These are phyloP conservation scores for Linum lewisii DNA, from an alignment of 345 rosid species.

Conservation along the genomic window DNA sequence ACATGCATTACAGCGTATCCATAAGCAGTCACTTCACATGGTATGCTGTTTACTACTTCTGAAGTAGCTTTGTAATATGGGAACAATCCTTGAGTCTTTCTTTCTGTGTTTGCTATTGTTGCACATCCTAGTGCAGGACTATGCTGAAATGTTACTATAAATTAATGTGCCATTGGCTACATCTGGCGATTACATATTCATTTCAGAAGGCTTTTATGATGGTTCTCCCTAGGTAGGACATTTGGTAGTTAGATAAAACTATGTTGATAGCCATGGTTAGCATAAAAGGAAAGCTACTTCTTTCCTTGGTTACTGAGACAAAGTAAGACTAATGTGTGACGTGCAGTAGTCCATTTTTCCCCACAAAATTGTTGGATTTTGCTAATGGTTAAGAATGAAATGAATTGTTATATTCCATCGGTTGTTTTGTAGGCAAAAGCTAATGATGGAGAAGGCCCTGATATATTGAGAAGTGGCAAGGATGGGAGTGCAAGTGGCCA, in stretches of 20 bases:
- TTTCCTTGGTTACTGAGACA: no score
- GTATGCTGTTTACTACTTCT: slow-evolving; percentile 37
- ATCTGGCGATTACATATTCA: no score
- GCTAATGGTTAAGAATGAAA: slow-evolving; percentile 1
- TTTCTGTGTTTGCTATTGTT: neutral
- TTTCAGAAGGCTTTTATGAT: no score
- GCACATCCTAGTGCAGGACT: neutral
- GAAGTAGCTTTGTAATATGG: neutral
- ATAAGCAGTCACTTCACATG: slow-evolving; percentile 92
- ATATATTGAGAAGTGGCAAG: slow-evolving; percentile 63
- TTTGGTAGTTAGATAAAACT: no score
- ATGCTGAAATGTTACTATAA: no score
- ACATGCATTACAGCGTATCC: slow-evolving; percentile 95
- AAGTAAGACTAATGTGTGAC: no score
- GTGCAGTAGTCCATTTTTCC: no score
- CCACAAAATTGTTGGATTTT: neutral
- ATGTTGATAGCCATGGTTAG: no score
- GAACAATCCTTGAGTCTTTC: neutral
- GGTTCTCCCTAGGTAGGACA: no score
- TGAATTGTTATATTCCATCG: slow-evolving; percentile 5
- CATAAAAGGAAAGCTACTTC: no score
- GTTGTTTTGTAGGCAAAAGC: slow-evolving; percentile 67
- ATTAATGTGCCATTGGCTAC: no score
- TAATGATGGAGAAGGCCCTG: slow-evolving; percentile 98
- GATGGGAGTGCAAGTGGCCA: slow-evolving; percentile 82